Base-by-base conservation (phyloP, 768 basidiomycete genomes). In the Scleroderma citrinum region DNA sequence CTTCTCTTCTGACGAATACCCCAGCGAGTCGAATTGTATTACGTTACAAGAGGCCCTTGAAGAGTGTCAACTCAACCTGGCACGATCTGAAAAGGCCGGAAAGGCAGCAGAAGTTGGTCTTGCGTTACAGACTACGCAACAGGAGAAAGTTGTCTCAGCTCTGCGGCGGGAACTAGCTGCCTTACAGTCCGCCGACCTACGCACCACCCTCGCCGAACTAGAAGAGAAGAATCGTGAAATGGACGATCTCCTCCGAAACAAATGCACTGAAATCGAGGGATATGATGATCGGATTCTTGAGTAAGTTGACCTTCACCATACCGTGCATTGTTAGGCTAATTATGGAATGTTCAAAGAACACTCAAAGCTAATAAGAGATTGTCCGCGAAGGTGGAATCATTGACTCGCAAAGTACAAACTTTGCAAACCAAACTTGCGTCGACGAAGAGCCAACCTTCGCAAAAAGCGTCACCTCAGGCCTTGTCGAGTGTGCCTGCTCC, bases 301-400 rank as follows among this genome's bases (percentile, higher is more conserved):
- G 88, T 91, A 67, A 56, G 53, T 54, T 20, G 16, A 43, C 44
- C 43, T 56, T 23, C 46, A 37, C 31, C 35, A 30, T 42, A 23
- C 32, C 36, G 39, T 37, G 47, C 10, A n/a, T n/a, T n/a, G 14
- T 32, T 49, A 41, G 47, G 42, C 21, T 55, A 46, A 53, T 49
- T 14, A 19, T 8, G 8, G 26, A 4, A 8, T 8, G 26, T 56
- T 44, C 31, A 13, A 17, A 91, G 88, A 56, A 78, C 87, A 63
- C 62, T 87, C 53, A 90, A 88, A 65, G 82, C 84, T 54, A 89
- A 87, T 69, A 90, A 88, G 71, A 88, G 85, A 56, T 71, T 91
- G 21, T 70, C 70, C 3, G 70, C 68, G 49, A 89, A 84, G 65
- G 80, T 87, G 34, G 88, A 90, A 48, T 71, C 76, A 10, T 70